A percentile compares a stretch with the other conserved stretches of the same genome.
Evolutionary conservation across 352 stramenopile genomes (phyloP).

Genomic region (Globisporangium yorkense): DNA sequence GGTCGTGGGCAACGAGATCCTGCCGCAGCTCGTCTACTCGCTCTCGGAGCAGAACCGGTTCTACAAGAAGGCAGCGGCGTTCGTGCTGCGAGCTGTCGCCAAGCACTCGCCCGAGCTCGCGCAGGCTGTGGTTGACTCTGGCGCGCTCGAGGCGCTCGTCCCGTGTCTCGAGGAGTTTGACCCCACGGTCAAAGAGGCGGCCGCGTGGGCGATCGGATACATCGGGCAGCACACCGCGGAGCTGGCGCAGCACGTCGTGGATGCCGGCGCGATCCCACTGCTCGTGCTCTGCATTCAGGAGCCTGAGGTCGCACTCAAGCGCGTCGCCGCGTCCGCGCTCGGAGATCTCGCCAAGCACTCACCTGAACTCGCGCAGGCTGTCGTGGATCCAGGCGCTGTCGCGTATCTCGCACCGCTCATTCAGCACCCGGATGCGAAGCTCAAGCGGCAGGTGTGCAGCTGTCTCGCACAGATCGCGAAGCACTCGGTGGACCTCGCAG

Average conservation of each 20-base stretch:
- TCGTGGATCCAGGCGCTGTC: conserved; percentile 91
- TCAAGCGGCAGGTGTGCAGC: conserved; percentile 90
- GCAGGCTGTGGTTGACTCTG: conserved; percentile 92
- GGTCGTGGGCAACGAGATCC: conserved; percentile 93
- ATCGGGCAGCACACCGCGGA: conserved; percentile 93
- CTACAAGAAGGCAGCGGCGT: conserved; percentile 95
- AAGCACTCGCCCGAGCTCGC: conserved; percentile 94
- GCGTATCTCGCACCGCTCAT: conserved; percentile 93
- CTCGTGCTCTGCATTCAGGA: conserved; percentile 95
- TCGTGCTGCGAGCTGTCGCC: conserved; percentile 91
- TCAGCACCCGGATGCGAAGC: conserved; percentile 91
- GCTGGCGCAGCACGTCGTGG: conserved; percentile 91
- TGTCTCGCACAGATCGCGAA: conserved; percentile 94
- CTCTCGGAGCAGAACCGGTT: conserved; percentile 94
- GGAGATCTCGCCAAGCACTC: conserved; percentile 95
- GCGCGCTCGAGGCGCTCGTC: conserved; percentile 89
- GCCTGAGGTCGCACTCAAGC: conserved; percentile 93
- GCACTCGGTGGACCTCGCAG: conserved; percentile 92
- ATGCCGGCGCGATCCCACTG: conserved; percentile 89
- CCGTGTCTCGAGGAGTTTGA: conserved; percentile 95
- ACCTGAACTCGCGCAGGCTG: conserved; percentile 90
- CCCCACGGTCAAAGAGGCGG: conserved; percentile 92
- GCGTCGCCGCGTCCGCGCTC: conserved; percentile 90
- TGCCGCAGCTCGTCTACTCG: conserved; percentile 96
- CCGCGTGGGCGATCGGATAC: conserved; percentile 94